Evolutionary conservation across 306 rosid species (phyloP), one percentile per base, ranked within the genome.

Genomic region (Trifolium pratense): DNA sequence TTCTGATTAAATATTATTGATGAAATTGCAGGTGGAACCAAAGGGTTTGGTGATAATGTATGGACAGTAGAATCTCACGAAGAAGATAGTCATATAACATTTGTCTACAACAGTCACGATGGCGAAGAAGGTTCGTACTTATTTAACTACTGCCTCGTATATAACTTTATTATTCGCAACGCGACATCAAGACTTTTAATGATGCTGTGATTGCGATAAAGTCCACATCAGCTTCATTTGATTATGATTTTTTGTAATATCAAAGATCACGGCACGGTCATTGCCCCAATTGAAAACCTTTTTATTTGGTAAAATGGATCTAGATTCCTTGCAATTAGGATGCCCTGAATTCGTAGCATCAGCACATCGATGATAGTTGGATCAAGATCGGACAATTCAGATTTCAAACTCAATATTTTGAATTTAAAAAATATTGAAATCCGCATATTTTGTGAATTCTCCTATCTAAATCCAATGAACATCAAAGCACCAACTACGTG

Each of bases 11-110:
- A 34, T 34, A 0, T 43, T 12, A 8, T 66, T 46, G 48, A 73
- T 29, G 49, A 40, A 14, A 46, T 79, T 32, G 78, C 83, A 86
- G 96, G 97, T 42, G 97, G 97, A 1, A 37, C 68, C 5, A 65
- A 29, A 69, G 97, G 97, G 34, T 91, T 76, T 36, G 64, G 87
- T 63, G 89, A 86, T 61, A 87, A 87, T 58, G 43, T 83, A 0
- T 91, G 97, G 97, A 82, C 69, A 3, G 82, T 86, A 46, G 23
- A 62, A 16, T 37, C 71, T 25, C 59, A 91, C 81, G 20, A 3
- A 0, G 31, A 55, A 55, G 83, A 86, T 7, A 83, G 85, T 39
- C 84, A 83, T 34, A 80, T 89, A 45, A 86, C 86, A 34, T 87
- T 91, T 62, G 70, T 74, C 49, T 83, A 91, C 62, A 11, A 59